Base-by-base conservation (phyloP, 164 flowering plant genomes). In the Dillenia turbinata region DNA sequence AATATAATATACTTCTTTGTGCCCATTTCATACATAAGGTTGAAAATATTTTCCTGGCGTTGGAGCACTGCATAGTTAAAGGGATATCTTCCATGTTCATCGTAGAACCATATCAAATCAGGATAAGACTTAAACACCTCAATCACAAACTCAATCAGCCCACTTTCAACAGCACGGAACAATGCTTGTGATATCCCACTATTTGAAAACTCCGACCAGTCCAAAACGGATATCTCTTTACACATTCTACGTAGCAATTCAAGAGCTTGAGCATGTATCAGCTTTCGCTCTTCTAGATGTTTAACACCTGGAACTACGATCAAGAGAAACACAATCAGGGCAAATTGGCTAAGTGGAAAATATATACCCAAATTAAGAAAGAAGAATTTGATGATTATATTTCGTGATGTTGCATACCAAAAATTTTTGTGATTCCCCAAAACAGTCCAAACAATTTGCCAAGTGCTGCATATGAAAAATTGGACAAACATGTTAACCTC, bases 11-110 rank as follows among this genome's bases (percentile, higher is more conserved):
- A 33, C n/a, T 57, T 63, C 12, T 45, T 50, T 5, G 67, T 51
- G 15, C 72, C 67, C 26, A 69, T 24, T 1, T 26, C 47, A 47
- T 56, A 47, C 9, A 69, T 57, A 5, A 69, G 72, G 44, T 54
- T 26, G 40, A 26, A 26, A 26, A 26, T 26, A 5, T 26, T 26
- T 26, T 26, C 40, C 40, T 5, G 40, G 40, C 40, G 40, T 26
- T 26, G 40, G 40, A 26, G 40, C 40, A 26, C 40, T 26, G 40
- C 40, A 26, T 48, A 47, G 57, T 26, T 26, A 5, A 26, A 2
- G 40, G 63, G 13, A 69, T 58, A 16, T 57, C 46, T 26, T 69
- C 67, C 40, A 26, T 26, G 40, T 48, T 48, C 50, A 48, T 51
- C 53, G 64, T 0, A 63, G 59, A 12, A 9, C 45, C 47, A 43